These are phyloP conservation scores for Scutellaria barbata DNA, from an alignment of 257 asterid genomes.

Conservation along the genomic window DNA sequence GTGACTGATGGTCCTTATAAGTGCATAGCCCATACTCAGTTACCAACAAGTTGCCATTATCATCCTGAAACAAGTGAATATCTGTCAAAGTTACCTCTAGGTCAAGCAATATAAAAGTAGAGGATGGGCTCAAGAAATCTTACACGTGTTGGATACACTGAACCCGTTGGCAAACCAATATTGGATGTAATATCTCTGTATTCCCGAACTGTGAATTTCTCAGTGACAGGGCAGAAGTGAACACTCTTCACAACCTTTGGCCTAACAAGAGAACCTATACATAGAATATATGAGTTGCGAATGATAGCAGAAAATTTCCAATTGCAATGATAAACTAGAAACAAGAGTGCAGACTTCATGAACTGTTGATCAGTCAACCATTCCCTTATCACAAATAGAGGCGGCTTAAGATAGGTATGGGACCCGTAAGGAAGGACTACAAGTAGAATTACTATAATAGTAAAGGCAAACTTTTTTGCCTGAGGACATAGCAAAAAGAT, in stretches of 20 bases:
- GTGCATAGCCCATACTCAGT: constrained; percentile 89
- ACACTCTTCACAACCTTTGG: constrained; percentile 98
- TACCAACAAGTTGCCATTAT: constrained; percentile 81
- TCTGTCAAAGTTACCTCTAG: constrained; percentile 19
- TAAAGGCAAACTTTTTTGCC: neutral
- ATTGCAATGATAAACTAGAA: constrained; percentile 15
- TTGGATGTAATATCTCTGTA: constrained; percentile 92
- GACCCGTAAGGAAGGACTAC: too few species aligned
- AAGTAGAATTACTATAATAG: neutral
- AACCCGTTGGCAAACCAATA: constrained; percentile 94
- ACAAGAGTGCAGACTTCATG: neutral
- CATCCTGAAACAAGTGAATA: constrained; percentile 62
- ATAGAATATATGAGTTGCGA: constrained; percentile 17
- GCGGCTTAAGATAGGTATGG: too few species aligned
- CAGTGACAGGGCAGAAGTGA: constrained; percentile 86
- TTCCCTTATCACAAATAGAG: too few species aligned
- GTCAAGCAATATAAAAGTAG: constrained; percentile 14
- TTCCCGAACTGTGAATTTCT: constrained; percentile 73
- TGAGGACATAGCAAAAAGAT: neutral
- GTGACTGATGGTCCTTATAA: constrained; percentile 90
- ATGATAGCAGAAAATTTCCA: constrained; percentile 27
- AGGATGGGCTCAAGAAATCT: constrained; percentile 30
- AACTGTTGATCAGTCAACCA: too few species aligned
- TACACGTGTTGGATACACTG: constrained; percentile 95
- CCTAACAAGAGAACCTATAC: constrained; percentile 94